phyloP scores from a whole-genome alignment of 495 filamentous ascomycete genomes.

The Neurospora africana region DNA sequence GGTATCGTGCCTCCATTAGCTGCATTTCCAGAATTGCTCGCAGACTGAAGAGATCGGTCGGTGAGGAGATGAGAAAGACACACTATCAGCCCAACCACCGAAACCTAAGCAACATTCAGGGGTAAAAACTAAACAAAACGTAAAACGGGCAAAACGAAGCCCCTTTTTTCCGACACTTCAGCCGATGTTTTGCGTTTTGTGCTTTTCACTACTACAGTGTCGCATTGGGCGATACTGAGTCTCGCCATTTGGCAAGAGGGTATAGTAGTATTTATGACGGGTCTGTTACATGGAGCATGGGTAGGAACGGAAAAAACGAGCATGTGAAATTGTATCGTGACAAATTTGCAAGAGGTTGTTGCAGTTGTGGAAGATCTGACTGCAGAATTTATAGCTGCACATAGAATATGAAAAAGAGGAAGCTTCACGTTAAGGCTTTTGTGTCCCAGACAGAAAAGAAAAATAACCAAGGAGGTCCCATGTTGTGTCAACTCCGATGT shows the following conservation, averaged over 20 bases:
- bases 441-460: neutral
- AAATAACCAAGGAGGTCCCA: neutral
- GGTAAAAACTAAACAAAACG: neutral
- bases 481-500: neutral
- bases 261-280: neutral
- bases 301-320: neutral
- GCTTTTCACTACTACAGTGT: neutral
- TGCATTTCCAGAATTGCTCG: neutral
- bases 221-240: neutral
- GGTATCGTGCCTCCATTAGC: neutral
- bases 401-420: neutral
- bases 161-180: neutral
- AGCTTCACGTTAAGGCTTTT: no score
- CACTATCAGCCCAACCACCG: neutral
- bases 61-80: neutral
- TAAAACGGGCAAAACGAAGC: neutral
- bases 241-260: neutral
- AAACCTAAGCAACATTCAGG: neutral
- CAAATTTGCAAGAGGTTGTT: neutral
- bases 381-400: neutral
- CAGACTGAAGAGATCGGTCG: neutral
- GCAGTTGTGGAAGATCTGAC: no score
- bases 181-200: neutral
- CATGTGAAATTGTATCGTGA: neutral
- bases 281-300: neutral